Conservation (phyloP, 345 rosid genomes). For the Psidium friedrichsthalianum region DNA sequence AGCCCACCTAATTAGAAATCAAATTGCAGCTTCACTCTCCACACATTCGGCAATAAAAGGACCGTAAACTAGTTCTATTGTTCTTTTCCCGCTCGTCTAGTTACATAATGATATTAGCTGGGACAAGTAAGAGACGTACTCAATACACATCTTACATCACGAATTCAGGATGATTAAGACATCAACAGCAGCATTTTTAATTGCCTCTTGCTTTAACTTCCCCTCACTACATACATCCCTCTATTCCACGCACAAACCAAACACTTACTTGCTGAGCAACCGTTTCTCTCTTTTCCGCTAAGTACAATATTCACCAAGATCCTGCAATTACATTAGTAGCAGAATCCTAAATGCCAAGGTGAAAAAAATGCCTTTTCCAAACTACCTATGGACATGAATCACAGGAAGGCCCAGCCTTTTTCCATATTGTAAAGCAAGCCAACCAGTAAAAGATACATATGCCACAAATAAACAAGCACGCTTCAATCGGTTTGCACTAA, state of each 20-base stretch:
- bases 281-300: not conserved
- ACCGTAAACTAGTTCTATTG: not conserved
- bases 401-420: conserved; percentile 37
- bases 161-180: not conserved
- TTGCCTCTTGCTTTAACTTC: not conserved
- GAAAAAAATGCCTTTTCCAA: not conserved
- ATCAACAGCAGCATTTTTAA: not conserved
- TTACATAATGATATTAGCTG: not conserved
- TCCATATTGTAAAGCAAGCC: conserved; percentile 44
- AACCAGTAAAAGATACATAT: conserved; percentile 44
- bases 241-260: not conserved
- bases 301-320: not conserved
- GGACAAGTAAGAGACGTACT: not conserved
- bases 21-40: not conserved
- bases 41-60: not conserved
- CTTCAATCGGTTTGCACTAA: conserved; percentile 15
- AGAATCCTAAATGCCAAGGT: not conserved
- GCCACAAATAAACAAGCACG: conserved; percentile 51
- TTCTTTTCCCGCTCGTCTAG: not conserved
- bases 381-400: conserved; percentile 3
- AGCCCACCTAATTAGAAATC: no score
- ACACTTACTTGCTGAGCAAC: not conserved
- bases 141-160: not conserved
- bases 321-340: not conserved
- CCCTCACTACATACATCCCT: not conserved